Conservation (phyloP, 2,329 filamentous ascomycete species). For the Lecanoromycetidae sp. region DNA sequence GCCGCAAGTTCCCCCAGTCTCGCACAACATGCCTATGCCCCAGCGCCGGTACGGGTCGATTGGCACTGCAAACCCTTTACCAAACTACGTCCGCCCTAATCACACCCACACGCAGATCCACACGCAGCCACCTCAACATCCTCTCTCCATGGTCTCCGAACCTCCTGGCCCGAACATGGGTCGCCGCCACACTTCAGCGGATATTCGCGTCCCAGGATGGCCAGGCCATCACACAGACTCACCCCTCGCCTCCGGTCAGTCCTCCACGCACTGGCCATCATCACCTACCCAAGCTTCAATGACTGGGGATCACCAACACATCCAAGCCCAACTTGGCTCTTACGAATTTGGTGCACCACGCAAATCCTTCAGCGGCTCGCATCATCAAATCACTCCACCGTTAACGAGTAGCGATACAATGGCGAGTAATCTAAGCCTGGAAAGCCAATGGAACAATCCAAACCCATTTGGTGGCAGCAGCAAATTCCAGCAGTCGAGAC, state of each 20-base stretch:
- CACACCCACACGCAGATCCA: constrained; percentile 54
- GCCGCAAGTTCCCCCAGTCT: constrained; percentile 67
- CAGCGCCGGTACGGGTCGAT: constrained; percentile 75
- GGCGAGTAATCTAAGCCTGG: constrained; percentile 38
- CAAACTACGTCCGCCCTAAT: constrained; percentile 58
- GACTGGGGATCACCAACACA: constrained; percentile 42
- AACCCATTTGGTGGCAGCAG: constrained; percentile 24
- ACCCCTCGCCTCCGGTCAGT: constrained; percentile 54
- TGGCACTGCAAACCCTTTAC: constrained; percentile 55
- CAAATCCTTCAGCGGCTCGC: constrained; percentile 27
- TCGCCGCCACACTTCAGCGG: constrained; percentile 84
- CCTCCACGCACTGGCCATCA: constrained; percentile 53
- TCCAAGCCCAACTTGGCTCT: constrained; percentile 49
- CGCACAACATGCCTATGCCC: constrained; percentile 53
- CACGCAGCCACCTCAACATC: constrained; percentile 41
- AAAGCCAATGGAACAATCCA: constrained; percentile 40
- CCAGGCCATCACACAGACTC: constrained; percentile 41
- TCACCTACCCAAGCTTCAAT: constrained; percentile 37
- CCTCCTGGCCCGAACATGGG: constrained; percentile 55
- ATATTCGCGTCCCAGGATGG: constrained; percentile 83
- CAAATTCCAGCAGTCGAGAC: constrained; percentile 34
- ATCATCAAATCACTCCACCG: constrained; percentile 44
- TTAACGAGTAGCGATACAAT: constrained; percentile 35
- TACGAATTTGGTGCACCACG: constrained; percentile 52
- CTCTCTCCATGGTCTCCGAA: constrained; percentile 43